phyloP scores from a whole-genome alignment of 768 basidiomycete genomes.

The Termitomyces sp. region DNA sequence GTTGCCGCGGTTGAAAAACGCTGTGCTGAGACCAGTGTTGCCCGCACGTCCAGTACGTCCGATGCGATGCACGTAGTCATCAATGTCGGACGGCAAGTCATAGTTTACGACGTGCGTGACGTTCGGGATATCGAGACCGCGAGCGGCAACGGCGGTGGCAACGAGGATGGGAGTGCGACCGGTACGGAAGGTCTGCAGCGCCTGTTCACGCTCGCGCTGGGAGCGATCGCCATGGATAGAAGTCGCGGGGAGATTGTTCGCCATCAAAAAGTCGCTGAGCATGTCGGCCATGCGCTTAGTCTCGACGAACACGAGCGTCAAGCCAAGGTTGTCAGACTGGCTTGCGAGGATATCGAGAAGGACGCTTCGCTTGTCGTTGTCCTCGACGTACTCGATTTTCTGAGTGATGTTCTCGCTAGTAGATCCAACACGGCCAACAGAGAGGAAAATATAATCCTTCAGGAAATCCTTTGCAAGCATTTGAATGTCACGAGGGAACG shows the following conservation, averaged over 20 bases:
- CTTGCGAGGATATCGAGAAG: slow-evolving; percentile 90
- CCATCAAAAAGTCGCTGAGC: slow-evolving; percentile 92
- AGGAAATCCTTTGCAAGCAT: slow-evolving; percentile 93
- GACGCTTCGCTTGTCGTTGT: slow-evolving; percentile 93
- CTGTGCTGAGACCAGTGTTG: slow-evolving; percentile 92
- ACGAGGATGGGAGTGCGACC: slow-evolving; percentile 96
- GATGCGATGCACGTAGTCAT: slow-evolving; percentile 98
- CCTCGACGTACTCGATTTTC: slow-evolving; percentile 98
- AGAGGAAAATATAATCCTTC: slow-evolving; percentile 98
- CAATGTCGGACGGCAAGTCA: slow-evolving; percentile 95
- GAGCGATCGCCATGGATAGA: slow-evolving; percentile 98
- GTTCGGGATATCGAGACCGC: slow-evolving; percentile 98
- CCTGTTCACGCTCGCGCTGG: slow-evolving; percentile 95
- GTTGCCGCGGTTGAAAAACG: slow-evolving; percentile 94
- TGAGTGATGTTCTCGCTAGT: slow-evolving; percentile 99
- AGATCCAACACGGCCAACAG: slow-evolving; percentile 95
- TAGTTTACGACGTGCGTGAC: slow-evolving; percentile 99
- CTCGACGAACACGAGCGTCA: slow-evolving; percentile 97
- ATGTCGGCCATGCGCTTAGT: slow-evolving; percentile 99
- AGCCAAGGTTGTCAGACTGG: slow-evolving; percentile 59
- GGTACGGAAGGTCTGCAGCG: slow-evolving; percentile 90
- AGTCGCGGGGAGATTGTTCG: slow-evolving; percentile 80
- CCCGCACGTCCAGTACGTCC: slow-evolving; percentile 99
- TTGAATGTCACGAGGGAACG: slow-evolving; percentile 99
- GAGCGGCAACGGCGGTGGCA: slow-evolving; percentile 97